Evolutionary conservation across 2,329 filamentous ascomycete genomes (phyloP), one percentile per base, ranked within the genome.

Genomic region (Colletotrichum sp.): DNA sequence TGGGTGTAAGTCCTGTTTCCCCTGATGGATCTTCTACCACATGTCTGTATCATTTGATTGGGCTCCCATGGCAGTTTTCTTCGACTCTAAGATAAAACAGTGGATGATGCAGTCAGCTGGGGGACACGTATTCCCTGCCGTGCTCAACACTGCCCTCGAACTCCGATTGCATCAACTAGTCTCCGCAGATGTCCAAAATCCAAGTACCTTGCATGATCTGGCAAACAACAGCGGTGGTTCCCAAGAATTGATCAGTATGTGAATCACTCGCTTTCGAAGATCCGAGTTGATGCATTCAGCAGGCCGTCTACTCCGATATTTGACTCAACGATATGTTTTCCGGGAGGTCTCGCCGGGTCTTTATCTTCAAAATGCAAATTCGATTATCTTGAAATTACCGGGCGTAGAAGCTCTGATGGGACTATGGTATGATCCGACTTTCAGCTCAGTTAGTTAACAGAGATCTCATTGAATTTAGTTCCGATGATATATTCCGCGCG

Each of bases 51-150:
- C 26, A 18, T 30, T 0, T 60, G 7, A 8, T 18, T 0, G 28
- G 1, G 2, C 1, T 28, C 7, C 15, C 5, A 10, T 18, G 1
- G n/a, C 63, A 8, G 18, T 9, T 8, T 22, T 1, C 44, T n/a
- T 34, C 52, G 24, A 32, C 10, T 63, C 32, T 22, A 30, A 9
- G 1, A 32, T 9, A 4, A 18, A 28, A 16, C 24, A 66, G 64
- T 66, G 64, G 64, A 66, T 66, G 64, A 66, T 66, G 64, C 64
- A 66, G 48, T 66, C 64, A n/a, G 28, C 64, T 28, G 64, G 64
- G 6, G 64, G 39, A 22, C 30, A 66, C 24, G 30, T 24, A 10
- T 66, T 66, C 13, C 39, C 64, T 22, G 64, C 64, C 8, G 39
- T 52, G 10, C 64, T 66, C 3, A 66, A 52, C 18, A 32, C 39